Evolutionary conservation across 2,329 filamentous ascomycete species (phyloP).

Genomic region (Simplicillium sp.): DNA sequence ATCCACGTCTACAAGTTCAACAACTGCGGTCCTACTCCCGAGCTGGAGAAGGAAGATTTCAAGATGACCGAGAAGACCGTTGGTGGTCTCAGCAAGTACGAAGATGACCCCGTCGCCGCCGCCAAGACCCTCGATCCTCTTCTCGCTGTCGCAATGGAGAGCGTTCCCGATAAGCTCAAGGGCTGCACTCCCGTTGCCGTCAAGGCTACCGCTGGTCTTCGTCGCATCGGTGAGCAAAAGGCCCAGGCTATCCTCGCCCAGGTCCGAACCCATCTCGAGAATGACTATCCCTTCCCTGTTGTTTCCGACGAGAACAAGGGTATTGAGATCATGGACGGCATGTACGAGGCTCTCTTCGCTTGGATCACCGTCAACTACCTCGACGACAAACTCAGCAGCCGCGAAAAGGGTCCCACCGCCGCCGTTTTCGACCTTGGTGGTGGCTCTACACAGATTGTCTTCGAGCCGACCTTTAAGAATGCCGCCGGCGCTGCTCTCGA

Average conservation of each 20-base stretch:
- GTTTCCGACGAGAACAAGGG: conserved; percentile 77
- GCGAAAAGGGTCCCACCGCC: conserved; percentile 82
- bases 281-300: conserved; percentile 87
- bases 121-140: conserved; percentile 83
- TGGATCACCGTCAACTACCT: conserved; percentile 99
- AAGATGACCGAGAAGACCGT: conserved; percentile 83
- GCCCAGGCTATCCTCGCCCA: conserved; percentile 78
- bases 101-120: conserved; percentile 74
- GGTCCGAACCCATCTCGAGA: conserved; percentile 77
- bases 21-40: conserved; percentile 92
- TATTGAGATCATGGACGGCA: conserved; percentile 94
- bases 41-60: conserved; percentile 87
- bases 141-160: conserved; percentile 75
- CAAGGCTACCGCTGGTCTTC: conserved; percentile 90
- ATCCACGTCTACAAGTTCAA: conserved; percentile 97
- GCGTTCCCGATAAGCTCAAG: conserved; percentile 81
- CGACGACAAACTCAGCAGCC: conserved; percentile 90
- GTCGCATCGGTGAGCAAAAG: conserved; percentile 73
- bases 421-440: conserved; percentile 94
- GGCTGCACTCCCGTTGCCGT: conserved; percentile 93
- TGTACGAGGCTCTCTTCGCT: conserved; percentile 93
- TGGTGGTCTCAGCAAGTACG: conserved; percentile 80
- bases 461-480: conserved; percentile 84
- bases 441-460: conserved; percentile 96
- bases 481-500: conserved; percentile 73